Percentiles rank a stretch among this genome's conserved stretches.
phyloP scores from a whole-genome alignment of 164 flowering plant species.

The Pachysandra terminalis region DNA sequence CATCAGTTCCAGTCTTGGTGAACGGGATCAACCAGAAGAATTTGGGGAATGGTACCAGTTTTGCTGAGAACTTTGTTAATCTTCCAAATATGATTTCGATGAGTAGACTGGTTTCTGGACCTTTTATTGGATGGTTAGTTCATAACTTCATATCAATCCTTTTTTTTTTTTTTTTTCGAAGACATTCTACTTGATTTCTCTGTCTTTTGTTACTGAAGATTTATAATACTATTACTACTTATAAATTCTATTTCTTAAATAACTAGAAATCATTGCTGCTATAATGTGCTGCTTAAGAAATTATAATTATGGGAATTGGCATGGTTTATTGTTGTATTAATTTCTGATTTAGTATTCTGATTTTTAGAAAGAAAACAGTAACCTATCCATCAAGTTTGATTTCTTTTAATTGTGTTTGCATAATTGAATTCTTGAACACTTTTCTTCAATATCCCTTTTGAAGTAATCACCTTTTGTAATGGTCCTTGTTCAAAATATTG shows the following conservation, averaged over 20 bases:
- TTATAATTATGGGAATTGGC: not conserved
- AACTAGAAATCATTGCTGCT: not conserved
- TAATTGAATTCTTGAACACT: too few relatives aligned
- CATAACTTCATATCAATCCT: not conserved
- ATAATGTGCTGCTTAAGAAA: not conserved
- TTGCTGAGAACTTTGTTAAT: conserved; percentile 46
- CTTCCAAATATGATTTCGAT: conserved; percentile 79
- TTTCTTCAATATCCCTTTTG: too few relatives aligned
- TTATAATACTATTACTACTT: too few relatives aligned
- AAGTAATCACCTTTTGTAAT: too few relatives aligned
- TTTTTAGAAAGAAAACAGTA: too few relatives aligned
- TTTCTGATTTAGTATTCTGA: too few relatives aligned
- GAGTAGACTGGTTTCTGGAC: conserved; percentile 73
- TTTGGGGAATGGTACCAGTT: conserved; percentile 2
- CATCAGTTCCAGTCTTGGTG: conserved; percentile 3
- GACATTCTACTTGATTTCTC: too few relatives aligned
- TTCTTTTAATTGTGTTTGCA: too few relatives aligned
- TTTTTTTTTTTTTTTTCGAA: too few relatives aligned
- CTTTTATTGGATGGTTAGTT: conserved; percentile 74
- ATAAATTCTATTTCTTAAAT: too few relatives aligned
- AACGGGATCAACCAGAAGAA: conserved; percentile 20
- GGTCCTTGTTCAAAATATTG: too few relatives aligned
- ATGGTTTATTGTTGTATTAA: not conserved
- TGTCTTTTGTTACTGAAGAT: not conserved
- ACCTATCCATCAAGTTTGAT: too few relatives aligned